phyloP scores from a whole-genome alignment of 2,329 filamentous ascomycete genomes.

The Raffaelea arxii region DNA sequence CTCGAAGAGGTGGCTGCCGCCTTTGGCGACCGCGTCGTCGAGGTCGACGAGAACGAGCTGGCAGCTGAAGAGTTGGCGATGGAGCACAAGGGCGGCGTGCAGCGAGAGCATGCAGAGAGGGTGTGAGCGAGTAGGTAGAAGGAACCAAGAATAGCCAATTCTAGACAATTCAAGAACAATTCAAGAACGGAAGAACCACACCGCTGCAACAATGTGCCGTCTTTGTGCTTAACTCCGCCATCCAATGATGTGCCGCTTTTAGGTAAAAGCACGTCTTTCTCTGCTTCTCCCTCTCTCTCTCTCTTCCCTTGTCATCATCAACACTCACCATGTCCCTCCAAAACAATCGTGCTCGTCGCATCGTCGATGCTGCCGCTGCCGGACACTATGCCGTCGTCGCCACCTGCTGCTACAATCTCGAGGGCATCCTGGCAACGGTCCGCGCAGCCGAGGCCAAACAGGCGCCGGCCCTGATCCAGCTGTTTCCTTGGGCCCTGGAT shows the following conservation, averaged over 20 bases:
- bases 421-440: slow-evolving; percentile 59
- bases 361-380: slow-evolving; percentile 6
- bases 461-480: slow-evolving; percentile 57
- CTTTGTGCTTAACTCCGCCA: no score
- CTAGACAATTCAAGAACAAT: no score
- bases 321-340: neutral
- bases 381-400: slow-evolving; percentile 6
- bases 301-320: no score
- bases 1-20: slow-evolving; percentile 38
- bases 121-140: neutral
- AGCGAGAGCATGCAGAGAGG: neutral
- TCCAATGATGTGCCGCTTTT: no score
- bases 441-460: slow-evolving; percentile 57
- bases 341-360: slow-evolving; percentile 3
- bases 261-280: no score
- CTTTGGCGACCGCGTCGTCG: slow-evolving; percentile 35
- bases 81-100: neutral
- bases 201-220: no score
- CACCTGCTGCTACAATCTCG: slow-evolving; percentile 53
- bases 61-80: neutral
- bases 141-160: no score
- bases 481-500: slow-evolving; percentile 63
- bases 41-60: neutral
- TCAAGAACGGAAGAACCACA: no score
- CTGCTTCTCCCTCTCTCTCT: no score